Conservation (phyloP, 106 monocot genomes). For the Phalaenopsis aphrodite region DNA sequence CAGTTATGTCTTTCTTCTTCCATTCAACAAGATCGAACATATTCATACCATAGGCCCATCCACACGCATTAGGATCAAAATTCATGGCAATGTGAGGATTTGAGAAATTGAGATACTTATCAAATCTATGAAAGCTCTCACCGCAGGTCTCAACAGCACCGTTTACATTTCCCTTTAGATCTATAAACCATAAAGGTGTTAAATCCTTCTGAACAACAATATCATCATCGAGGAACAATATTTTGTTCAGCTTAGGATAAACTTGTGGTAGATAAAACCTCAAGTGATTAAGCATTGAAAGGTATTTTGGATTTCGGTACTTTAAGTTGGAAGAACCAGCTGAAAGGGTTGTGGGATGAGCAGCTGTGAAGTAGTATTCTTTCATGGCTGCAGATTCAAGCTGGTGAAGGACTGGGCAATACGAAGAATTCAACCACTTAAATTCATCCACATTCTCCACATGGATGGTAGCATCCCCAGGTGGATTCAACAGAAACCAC, state of each 20-base stretch:
- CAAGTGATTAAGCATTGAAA: conserved; percentile 71
- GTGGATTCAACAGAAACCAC: conserved; percentile 78
- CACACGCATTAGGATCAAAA: conserved; percentile 64
- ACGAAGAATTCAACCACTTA: conserved; percentile 77
- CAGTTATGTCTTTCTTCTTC: conserved; percentile 68
- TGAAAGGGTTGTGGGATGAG: conserved; percentile 61
- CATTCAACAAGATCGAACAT: conserved; percentile 58
- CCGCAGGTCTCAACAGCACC: conserved; percentile 75
- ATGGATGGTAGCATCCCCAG: conserved; percentile 71
- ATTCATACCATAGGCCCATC: conserved; percentile 75
- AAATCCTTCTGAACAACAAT: conserved; percentile 65
- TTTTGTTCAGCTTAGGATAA: conserved; percentile 68
- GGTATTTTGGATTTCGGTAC: conserved; percentile 64
- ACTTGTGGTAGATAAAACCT: conserved; percentile 68
- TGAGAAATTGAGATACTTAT: conserved; percentile 68
- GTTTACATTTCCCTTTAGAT: conserved; percentile 62
- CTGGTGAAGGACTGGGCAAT: conserved; percentile 64
- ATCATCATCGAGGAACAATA: conserved; percentile 73
- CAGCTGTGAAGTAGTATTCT: conserved; percentile 62
- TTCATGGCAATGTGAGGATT: conserved; percentile 50
- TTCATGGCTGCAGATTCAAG: conserved; percentile 81
- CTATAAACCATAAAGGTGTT: conserved; percentile 46
- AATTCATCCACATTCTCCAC: conserved; percentile 75
- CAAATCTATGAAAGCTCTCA: conserved; percentile 61
- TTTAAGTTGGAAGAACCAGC: conserved; percentile 59